Evolutionary conservation across 108 stramenopile species (phyloP).

Genomic region (Skeletonema menzelii): DNA sequence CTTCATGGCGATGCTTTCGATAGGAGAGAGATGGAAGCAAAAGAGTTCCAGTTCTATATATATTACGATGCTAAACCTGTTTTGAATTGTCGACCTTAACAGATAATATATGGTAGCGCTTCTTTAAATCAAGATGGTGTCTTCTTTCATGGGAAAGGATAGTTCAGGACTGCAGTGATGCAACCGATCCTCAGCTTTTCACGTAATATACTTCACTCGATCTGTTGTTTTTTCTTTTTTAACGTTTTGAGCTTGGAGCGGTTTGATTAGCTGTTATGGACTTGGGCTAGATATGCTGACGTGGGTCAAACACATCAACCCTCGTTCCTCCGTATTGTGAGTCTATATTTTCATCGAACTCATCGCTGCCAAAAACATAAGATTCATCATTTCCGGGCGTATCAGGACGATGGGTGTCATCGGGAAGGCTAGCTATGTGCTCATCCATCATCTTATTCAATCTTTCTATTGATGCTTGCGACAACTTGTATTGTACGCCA

Average conservation of each 20-base stretch:
- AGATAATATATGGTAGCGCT: too few relatives aligned
- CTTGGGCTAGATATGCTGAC: neutral
- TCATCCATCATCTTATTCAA: slow-evolving; percentile 52
- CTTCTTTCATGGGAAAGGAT: too few relatives aligned
- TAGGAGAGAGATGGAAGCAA: too few relatives aligned
- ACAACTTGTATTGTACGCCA: slow-evolving; percentile 36
- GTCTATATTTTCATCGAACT: slow-evolving; percentile 40
- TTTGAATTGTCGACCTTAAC: too few relatives aligned
- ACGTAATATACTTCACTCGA: too few relatives aligned
- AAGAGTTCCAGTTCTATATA: too few relatives aligned
- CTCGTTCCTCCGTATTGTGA: slow-evolving; percentile 21
- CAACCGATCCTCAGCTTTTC: too few relatives aligned
- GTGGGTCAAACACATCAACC: slow-evolving; percentile 13
- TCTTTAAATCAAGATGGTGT: too few relatives aligned
- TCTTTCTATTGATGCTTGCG: slow-evolving; percentile 32
- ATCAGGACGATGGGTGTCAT: slow-evolving; percentile 34
- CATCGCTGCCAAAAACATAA: slow-evolving; percentile 36
- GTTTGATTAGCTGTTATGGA: neutral
- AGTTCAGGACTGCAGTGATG: too few relatives aligned
- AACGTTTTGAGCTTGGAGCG: neutral
- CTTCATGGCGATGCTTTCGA: too few relatives aligned
- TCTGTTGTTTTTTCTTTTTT: too few relatives aligned
- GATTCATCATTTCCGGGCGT: slow-evolving; percentile 25
- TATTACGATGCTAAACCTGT: too few relatives aligned
- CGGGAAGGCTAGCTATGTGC: slow-evolving; percentile 47